Conservation (phyloP, 140 eudicot species). For the Cichorium intybus region DNA sequence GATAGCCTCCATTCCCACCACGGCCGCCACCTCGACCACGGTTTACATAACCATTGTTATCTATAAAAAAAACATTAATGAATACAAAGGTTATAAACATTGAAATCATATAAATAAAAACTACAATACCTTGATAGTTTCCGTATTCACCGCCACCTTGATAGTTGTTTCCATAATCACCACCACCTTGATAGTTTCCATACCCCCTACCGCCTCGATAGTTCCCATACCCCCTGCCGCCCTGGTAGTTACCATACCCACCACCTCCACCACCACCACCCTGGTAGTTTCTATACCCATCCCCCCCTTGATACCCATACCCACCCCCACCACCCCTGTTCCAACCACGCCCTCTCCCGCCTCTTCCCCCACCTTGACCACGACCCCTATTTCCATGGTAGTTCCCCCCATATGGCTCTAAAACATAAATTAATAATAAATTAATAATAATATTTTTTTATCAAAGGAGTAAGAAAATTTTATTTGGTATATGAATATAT, state of each 20-base stretch:
- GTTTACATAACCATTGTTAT: conserved; percentile 67
- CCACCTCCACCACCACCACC: conserved; percentile 28
- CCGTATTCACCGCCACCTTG: conserved; percentile 26
- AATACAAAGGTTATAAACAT: neutral
- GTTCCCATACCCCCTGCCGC: conserved; percentile 29
- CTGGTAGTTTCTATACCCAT: conserved; percentile 34
- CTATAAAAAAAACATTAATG: conserved; percentile 18
- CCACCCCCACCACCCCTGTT: conserved; percentile 66
- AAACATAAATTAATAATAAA: neutral
- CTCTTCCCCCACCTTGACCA: conserved; percentile 69
- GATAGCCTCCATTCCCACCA: conserved; percentile 57
- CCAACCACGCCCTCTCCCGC: conserved; percentile 80
- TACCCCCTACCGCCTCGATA: conserved; percentile 33
- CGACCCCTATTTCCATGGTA: conserved; percentile 63
- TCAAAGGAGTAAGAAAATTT: neutral
- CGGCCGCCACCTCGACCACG: conserved; percentile 64
- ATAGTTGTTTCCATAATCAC: conserved; percentile 26
- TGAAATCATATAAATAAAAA: neutral
- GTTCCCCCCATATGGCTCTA: conserved; percentile 75
- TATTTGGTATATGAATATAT: neutral
- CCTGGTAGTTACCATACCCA: conserved; percentile 22
- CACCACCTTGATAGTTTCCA: conserved; percentile 35
- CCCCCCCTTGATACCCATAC: conserved; percentile 48
- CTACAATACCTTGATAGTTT: conserved; percentile 38
- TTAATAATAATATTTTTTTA: neutral